Evolutionary conservation across 2,329 filamentous ascomycete species (phyloP).

Genomic region (Periconia sp.): DNA sequence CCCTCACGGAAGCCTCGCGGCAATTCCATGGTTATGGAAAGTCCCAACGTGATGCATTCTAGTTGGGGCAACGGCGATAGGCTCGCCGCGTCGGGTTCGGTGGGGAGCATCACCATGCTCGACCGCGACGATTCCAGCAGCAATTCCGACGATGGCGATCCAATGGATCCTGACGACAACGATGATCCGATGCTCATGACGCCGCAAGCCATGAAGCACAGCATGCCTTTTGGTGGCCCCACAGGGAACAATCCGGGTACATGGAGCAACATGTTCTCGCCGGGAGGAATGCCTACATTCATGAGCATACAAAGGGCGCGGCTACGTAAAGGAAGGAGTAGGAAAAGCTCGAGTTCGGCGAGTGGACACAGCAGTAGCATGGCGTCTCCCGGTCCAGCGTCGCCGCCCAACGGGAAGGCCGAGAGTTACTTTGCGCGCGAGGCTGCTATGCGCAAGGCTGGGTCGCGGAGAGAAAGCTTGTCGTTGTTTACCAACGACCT

Average conservation of each 20-base stretch:
- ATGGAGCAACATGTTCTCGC: constrained; percentile 68
- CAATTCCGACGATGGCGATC: constrained; percentile 60
- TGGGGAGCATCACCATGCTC: constrained; percentile 78
- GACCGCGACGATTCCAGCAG: constrained; percentile 76
- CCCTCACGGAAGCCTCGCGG: constrained; percentile 54
- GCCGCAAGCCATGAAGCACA: constrained; percentile 70
- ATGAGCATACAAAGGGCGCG: constrained; percentile 74
- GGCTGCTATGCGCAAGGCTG: constrained; percentile 49
- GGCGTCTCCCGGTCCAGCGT: constrained; percentile 70
- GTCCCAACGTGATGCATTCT: constrained; percentile 62
- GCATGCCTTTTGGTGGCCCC: constrained; percentile 44
- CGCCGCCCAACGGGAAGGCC: constrained; percentile 66
- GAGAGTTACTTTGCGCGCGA: constrained; percentile 59
- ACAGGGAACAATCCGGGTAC: constrained; percentile 56
- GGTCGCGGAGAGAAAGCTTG: constrained; percentile 79
- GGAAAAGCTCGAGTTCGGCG: constrained; percentile 69
- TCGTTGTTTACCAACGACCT: constrained; percentile 88
- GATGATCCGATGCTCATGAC: constrained; percentile 79
- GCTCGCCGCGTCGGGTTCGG: constrained; percentile 66
- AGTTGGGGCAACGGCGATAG: constrained; percentile 63
- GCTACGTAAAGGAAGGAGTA: constrained; percentile 59
- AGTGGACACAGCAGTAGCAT: constrained; percentile 68
- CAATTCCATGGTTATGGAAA: constrained; percentile 56
- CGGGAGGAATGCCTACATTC: constrained; percentile 69
- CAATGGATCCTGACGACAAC: constrained; percentile 51